A percentile compares a stretch with the other conserved stretches of the same genome.
Evolutionary conservation across 2,329 filamentous ascomycete species (phyloP).

Genomic region (Lizonia empirigonia): DNA sequence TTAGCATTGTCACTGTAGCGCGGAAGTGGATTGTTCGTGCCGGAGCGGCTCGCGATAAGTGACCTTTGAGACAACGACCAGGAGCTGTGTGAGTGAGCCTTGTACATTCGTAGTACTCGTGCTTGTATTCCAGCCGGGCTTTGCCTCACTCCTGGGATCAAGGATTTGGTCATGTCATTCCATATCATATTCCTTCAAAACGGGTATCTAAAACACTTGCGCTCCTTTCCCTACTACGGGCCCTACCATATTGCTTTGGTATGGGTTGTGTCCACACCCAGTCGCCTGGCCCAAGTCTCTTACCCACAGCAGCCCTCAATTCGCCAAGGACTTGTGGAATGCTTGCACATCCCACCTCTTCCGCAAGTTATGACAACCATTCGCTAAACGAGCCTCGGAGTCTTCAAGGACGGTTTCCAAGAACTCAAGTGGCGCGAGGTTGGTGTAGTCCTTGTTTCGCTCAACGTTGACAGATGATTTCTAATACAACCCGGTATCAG

Average conservation of each 20-base stretch:
- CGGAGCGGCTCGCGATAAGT: no score
- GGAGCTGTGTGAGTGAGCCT: no score
- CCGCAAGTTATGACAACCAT: neutral
- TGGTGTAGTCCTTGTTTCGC: neutral
- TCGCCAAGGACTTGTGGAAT: neutral
- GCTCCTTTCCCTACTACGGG: neutral
- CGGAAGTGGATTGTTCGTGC: no score
- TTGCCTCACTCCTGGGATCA: no score
- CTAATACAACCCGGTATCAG: conserved; percentile 60
- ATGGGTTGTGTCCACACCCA: neutral
- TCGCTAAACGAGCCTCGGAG: neutral
- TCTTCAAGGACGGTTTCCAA: conserved; percentile 1
- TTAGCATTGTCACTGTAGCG: no score
- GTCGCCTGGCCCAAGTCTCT: neutral
- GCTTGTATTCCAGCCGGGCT: no score
- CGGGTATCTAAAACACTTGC: conserved; percentile 11
- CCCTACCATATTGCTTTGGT: neutral
- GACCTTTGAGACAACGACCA: no score
- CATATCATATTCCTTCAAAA: neutral
- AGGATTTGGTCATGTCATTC: neutral
- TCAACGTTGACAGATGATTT: conserved; percentile 50
- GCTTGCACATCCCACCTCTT: neutral
- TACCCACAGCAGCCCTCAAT: neutral
- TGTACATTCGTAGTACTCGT: no score
- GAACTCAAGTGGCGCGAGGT: neutral